Base-by-base conservation (phyloP, 768 basidiomycete species). In the Sutorius australiensis region DNA sequence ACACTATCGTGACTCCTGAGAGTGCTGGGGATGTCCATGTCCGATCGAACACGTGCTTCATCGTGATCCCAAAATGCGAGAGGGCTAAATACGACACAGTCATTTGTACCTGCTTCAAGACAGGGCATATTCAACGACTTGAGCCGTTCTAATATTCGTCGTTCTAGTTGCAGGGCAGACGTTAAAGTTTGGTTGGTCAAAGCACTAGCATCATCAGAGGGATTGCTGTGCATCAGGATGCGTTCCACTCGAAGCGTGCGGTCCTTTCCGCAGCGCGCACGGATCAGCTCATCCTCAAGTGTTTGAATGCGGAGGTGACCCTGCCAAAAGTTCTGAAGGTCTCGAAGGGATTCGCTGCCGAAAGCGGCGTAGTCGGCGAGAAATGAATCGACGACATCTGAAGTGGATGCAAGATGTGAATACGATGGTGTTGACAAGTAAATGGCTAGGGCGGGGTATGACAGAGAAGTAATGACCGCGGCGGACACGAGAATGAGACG, bases 361-460 rank as follows among this genome's bases (percentile, higher is more conserved):
- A 83, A 78, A 44, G 76, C 73, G 48, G 78, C 72, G 57, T 78
- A 79, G 34, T 77, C 75, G 1, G 80, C 76, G 30, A 80, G 73
- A 59, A 89, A 79, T 27, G 80, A 76, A 61, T 86, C 80, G 51
- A 90, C 77, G n/a, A 87, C 77, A 44, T 74, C 75, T 28, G 77
- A 75, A 16, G 78, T 70, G 70, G 74, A 78, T 55, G 77, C 82
- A 60, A 76, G 77, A 45, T 63, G 68, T 46, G 76, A 86, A 68
- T 81, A 80, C 0, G 82, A 80, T 53, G 83, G 80, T 1, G 89
- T 84, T 1, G 88, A 86, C 21, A 84, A 84, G 67, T 93, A 92
- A 52, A 89, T 79, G 46, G 89, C 83, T 46, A 95, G 80, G 17
- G 92, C 92, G n/a, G 92, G 92, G 60, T 92, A 93, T 64, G 92